Evolutionary conservation across 257 asterid genomes (phyloP), one percentile per base, ranked within the genome.

Genomic region (Nicotiana obtusifolia): DNA sequence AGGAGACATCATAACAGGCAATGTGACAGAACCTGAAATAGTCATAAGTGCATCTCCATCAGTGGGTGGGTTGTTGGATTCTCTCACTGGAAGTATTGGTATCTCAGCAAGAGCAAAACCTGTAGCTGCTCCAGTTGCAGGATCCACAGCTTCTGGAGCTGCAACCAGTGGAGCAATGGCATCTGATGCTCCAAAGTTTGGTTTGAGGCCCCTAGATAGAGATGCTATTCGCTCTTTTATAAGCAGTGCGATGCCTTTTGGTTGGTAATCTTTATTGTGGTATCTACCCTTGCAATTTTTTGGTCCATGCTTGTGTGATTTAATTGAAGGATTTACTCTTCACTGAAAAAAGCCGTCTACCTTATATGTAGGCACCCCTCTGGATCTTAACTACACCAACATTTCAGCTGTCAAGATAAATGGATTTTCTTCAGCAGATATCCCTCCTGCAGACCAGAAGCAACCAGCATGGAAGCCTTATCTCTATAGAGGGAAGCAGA

Each of bases 401-500:
- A 90, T 94, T 82, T 85, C 92, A 53, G 93, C 97, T 41, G 90
- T 93, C 83, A 91, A 89, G 90, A 88, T 84, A 30, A 86, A 90
- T 54, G 99, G 99, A 41, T 95, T 95, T 90, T 90, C 97, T 49
- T 84, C 93, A 59, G 88, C 92, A 67, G 99, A 95, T 83, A 81
- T 86, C 81, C 99, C 99, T 84, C 96, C 97, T 69, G 86, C 91
- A 80, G 99, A 93, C 57, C 89, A 93, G 84, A 92, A 90, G 88
- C 99, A 93, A 87, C 99, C 98, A 47, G 97, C 98, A 64, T 95
- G 99, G 99, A 95, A 95, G 88, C 99, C 99, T 85, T 95, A 92
- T 87, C 97, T 95, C 84, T 91, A 90, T 88, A 88, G 86, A 82
- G 99, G 99, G 83, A 95, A 91, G 87, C 99, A 95, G 81, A 90